A percentile compares a stretch with the other conserved stretches of the same genome.
Evolutionary conservation across 2,329 filamentous ascomycete species (phyloP).

Genomic region (Tolypocladium capitatum): DNA sequence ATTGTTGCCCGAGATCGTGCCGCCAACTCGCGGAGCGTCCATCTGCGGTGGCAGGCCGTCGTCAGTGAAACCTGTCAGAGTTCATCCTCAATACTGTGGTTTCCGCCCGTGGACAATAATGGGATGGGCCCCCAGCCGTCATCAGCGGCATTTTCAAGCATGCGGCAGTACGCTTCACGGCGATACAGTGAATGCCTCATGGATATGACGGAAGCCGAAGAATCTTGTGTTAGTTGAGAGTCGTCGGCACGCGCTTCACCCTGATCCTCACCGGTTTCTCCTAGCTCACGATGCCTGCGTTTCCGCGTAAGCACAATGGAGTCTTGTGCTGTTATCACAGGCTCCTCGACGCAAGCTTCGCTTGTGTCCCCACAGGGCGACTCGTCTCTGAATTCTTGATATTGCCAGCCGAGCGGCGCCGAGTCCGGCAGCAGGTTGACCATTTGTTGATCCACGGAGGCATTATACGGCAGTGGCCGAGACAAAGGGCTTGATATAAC

Average conservation of each 20-base stretch:
- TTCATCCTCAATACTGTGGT: conserved; percentile 19
- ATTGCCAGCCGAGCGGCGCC: neutral
- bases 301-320: conserved; percentile 5
- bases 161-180: conserved; percentile 20
- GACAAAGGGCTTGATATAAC: neutral
- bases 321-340: neutral
- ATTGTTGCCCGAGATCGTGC: no score
- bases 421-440: neutral
- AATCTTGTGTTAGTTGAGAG: conserved; percentile 3
- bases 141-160: conserved; percentile 14
- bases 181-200: conserved; percentile 11
- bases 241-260: neutral
- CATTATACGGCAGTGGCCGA: neutral
- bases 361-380: neutral
- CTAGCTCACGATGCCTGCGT: conserved; percentile 7
- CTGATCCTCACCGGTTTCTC: neutral
- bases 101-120: conserved; percentile 20
- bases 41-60: no score
- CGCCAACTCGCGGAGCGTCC: no score
- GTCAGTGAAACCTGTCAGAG: conserved; percentile 10
- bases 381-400: neutral
- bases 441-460: neutral
- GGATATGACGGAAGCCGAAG: conserved; percentile 6
- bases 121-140: conserved; percentile 17
- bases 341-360: neutral